Evolutionary conservation across 2,329 filamentous ascomycete genomes (phyloP), one percentile per base, ranked within the genome.

Genomic region (Ophiocordyceps unilateralis): DNA sequence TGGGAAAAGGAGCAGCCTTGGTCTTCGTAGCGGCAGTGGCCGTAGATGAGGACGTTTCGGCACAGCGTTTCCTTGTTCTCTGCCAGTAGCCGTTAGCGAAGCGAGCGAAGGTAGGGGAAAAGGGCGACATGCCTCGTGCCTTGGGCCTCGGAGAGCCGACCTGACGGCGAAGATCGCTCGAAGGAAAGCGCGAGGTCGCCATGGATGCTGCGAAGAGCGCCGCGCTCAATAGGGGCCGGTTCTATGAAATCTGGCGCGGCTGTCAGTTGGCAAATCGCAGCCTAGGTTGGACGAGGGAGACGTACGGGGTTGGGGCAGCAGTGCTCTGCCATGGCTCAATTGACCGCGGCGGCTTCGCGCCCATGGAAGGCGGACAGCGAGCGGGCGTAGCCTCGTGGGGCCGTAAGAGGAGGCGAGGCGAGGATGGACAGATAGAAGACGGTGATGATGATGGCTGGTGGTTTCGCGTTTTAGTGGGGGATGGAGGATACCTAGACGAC

Each of bases 1-100:
- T 94, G 87, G 56, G 87, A 91, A 65, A 93, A 94, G 50, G 82
- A 78, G 64, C 87, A 94, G 65, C 84, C 86, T 64, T 84, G 81
- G 57, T 93, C 85, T 66, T 93, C 84, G 63, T 87, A 93, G 49
- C 86, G 81, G 61, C 87, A 95, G 62, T 89, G 83, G 44, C 87
- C 87, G 60, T 93, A 94, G 54, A 95, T 93, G 48, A 87, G 74
- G 47, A 95, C 81, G 63, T 95, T 94, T 56, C 87, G 81, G 65
- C 87, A 95, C 45, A 89, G 73, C 7, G 85, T 93, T 58, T 93
- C 87, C 64, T 89, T 93, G 60, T 83, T 83, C 64, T 84, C 81
- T 82, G 50, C 45, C 38, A 20, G 17, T 22, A 23, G 7, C 36
- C 17, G 42, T 45, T 32, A 49, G 41, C 34, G 32, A 10, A 36